These are phyloP conservation scores for Sporisorium exsertum DNA, from an alignment of 1,284 basidiomycete species.

Conservation along the genomic window DNA sequence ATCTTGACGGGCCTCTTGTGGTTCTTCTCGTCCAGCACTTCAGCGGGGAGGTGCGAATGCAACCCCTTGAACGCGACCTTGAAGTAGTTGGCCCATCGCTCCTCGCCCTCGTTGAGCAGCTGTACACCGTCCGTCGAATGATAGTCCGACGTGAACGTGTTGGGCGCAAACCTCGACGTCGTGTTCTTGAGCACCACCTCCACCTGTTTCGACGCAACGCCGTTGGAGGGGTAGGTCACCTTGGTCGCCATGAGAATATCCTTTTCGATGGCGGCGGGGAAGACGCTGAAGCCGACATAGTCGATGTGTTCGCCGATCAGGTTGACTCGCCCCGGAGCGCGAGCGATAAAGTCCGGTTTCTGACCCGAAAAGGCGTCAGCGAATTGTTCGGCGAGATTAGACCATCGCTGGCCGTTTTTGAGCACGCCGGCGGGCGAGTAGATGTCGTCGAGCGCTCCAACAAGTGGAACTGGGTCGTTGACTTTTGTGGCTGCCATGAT, in stretches of 20 bases:
- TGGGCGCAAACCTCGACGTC: conserved; percentile 45
- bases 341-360: conserved; percentile 61
- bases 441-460: conserved; percentile 50
- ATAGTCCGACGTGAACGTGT: conserved; percentile 48
- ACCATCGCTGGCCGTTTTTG: conserved; percentile 56
- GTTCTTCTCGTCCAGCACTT: conserved; percentile 22
- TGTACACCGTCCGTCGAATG: conserved; percentile 38
- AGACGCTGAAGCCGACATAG: conserved; percentile 64
- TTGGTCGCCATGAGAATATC: conserved; percentile 67
- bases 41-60: conserved; percentile 56
- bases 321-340: conserved; percentile 67
- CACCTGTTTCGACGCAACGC: conserved; percentile 9
- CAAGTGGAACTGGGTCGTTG: conserved; percentile 59
- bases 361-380: conserved; percentile 24
- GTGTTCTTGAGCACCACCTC: conserved; percentile 58
- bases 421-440: conserved; percentile 55
- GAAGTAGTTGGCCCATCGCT: conserved; percentile 68
- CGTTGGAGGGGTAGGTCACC: conserved; percentile 21
- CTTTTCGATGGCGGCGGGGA: conserved; percentile 67
- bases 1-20: conserved; percentile 41
- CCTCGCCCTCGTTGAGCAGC: conserved; percentile 55
- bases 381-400: conserved; percentile 48
- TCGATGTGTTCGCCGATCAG: conserved; percentile 68
- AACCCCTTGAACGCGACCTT: conserved; percentile 67
- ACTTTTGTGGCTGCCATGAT: conserved; percentile 28